Evolutionary conservation across 1,284 basidiomycete species (phyloP).

Genomic region (Microbotryum saponariae): DNA sequence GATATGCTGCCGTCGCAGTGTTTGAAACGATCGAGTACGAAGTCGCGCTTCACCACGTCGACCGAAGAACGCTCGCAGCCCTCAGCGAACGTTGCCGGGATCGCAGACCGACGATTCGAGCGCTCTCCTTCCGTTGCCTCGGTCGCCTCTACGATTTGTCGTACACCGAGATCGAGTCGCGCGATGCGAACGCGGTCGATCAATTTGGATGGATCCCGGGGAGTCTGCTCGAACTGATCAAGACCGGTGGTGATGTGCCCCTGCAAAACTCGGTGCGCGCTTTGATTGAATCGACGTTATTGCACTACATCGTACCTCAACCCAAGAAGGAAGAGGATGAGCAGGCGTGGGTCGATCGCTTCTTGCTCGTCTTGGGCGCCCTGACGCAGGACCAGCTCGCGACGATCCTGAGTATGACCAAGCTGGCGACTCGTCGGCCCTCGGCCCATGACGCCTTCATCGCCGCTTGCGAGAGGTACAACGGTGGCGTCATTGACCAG

Average conservation of each 20-base stretch:
- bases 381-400: conserved; percentile 47
- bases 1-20: conserved; percentile 72
- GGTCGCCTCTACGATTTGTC: conserved; percentile 75
- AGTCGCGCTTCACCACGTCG: conserved; percentile 66
- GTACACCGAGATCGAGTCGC: conserved; percentile 79
- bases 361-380: conserved; percentile 64
- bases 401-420: conserved; percentile 55
- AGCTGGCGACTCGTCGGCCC: conserved; percentile 58
- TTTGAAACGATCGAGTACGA: conserved; percentile 79
- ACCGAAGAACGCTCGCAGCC: conserved; percentile 54
- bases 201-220: conserved; percentile 95
- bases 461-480: conserved; percentile 64
- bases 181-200: conserved; percentile 59
- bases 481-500: conserved; percentile 77
- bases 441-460: conserved; percentile 59
- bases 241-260: conserved; percentile 33
- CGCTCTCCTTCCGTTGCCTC: conserved; percentile 67
- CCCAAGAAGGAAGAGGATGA: conserved; percentile 61
- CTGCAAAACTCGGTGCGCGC: conserved; percentile 5
- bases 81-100: conserved; percentile 71
- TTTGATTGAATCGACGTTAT: conserved; percentile 57
- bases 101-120: conserved; percentile 80
- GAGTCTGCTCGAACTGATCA: conserved; percentile 51
- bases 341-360: conserved; percentile 71
- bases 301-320: conserved; percentile 70